Base-by-base conservation (phyloP, 2,329 filamentous ascomycete species). In the Chaetomiaceae sp. region DNA sequence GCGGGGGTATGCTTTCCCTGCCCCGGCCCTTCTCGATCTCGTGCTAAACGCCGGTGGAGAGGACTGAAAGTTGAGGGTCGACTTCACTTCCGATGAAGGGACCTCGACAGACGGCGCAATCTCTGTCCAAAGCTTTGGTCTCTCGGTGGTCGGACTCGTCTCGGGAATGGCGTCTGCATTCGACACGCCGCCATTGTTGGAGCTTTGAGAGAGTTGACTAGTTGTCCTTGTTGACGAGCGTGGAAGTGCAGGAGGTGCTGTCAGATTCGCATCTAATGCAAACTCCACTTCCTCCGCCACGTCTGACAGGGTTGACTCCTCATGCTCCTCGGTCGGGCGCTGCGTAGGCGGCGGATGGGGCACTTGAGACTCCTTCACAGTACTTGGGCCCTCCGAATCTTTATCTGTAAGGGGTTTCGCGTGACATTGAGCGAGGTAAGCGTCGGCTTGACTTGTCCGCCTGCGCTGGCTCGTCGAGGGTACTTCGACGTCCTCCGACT, bases 401-500 rank as follows among this genome's bases (percentile, higher is more conserved):
- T 53, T 44, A 1, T 52, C 55, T 9, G 37, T 44, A 7, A 48
- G 34, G 19, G 45, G 39, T 9, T 38, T 33, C 14, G 48, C 51
- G 34, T 52, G 50, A 38, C 56, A 52, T 35, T 56, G 54, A 20
- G 45, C 48, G 6, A 51, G 22, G 40, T 54, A 53, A 5, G 46
- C 34, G n/a, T 58, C 50, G 15, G 55, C 48, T n/a, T 49, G 30
- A 20, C 48, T 51, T 20, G 17, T 56, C 38, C 15, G 49, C 39
- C 24, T 62, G 46, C 42, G 57, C 56, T 47, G 61, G 47, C 49
- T 62, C 35, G 45, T 68, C 53, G 53, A 69, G 30, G 65, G 64
- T 3, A 65, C 60, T 37, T 65, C 63, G 5, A 63, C 55, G 18
- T 59, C 56, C 19, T 71, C 67, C 9, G 64, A 59, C 18, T 66